These are phyloP conservation scores for Debaryomyces fabryi DNA, from an alignment of 1,139 yeast species.

Conservation along the genomic window DNA sequence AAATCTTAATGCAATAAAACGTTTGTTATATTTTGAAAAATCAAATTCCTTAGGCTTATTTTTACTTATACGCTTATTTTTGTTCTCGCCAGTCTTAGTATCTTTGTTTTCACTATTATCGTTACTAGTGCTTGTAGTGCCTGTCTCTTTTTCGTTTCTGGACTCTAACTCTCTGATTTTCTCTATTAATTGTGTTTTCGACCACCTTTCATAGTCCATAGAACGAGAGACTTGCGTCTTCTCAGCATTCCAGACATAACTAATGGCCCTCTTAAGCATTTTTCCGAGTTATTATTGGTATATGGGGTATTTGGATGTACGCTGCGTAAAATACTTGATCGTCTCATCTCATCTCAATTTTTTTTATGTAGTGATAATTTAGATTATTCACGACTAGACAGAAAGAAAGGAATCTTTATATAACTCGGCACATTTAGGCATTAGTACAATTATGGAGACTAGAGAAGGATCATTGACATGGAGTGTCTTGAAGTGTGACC, in stretches of 20 bases:
- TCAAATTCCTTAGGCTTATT: slow-evolving; percentile 58
- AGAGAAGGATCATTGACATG: slow-evolving; percentile 42
- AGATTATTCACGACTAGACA: slow-evolving; percentile 4
- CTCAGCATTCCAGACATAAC: slow-evolving; percentile 18
- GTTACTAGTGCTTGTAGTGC: background rate
- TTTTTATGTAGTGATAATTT: slow-evolving; percentile 9
- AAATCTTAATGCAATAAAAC: slow-evolving; percentile 79
- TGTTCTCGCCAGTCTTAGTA: background rate
- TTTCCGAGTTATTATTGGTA: background rate
- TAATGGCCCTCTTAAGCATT: slow-evolving; percentile 31
- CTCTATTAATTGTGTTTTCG: slow-evolving; percentile 52
- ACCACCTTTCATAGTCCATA: slow-evolving; percentile 49
- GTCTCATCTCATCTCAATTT: slow-evolving; percentile 15
- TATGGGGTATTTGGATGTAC: background rate
- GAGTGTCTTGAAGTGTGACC: slow-evolving; percentile 36
- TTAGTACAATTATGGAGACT: slow-evolving; percentile 25
- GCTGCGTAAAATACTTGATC: background rate
- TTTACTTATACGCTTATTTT: slow-evolving; percentile 11
- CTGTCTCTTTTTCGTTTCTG: background rate
- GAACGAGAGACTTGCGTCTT: slow-evolving; percentile 9
- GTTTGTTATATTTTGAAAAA: slow-evolving; percentile 62
- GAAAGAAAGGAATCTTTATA: background rate
- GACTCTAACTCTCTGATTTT: slow-evolving; percentile 53
- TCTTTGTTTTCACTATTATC: background rate
- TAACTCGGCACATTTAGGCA: background rate